Evolutionary conservation across 2,329 filamentous ascomycete species (phyloP), one percentile per base, ranked within the genome.

Genomic region (Shiraia bambusicola): DNA sequence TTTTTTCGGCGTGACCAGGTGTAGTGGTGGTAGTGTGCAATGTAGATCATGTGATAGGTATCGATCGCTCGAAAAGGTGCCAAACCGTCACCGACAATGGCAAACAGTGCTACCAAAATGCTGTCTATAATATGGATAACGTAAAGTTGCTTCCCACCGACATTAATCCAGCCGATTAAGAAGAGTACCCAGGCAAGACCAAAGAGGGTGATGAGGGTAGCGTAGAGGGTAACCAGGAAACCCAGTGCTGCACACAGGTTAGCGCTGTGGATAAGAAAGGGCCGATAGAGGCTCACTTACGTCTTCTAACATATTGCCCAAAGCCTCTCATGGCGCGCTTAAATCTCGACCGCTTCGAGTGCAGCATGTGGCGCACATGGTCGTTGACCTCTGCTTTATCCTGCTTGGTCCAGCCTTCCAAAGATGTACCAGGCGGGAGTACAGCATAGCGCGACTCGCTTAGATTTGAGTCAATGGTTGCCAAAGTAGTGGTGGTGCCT

Each of bases 121-220:
- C 79, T 81, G 58, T 86, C 79, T 14, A 74, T 69, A 13, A 78
- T 62, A 49, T 83, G 75, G 12, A 75, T 67, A 2, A 76, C 70
- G 12, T 74, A 92, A 3, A 81, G 71, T 63, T 92, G 86, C 55
- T 77, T 76, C 22, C 81, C 80, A 14, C 86, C 87, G 14, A 92
- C 84, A 50, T 89, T 90, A 61, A 93, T 88, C 88, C 88, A 94
- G 34, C 80, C 87, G 63, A 95, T 95, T 40, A 94, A 73, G 69
- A 92, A 93, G n/a, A 94, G 77, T 1, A 95, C 88, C 89, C 88
- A 95, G 0, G 87, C 87, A 10, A 92, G 75, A 59, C 88, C 88
- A 56, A 94, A 95, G 0, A 91, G 74, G 0, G 88, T 93, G 55
- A 95, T 91, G 14, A 92, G 75, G 1, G 80, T 83, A 7, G 88